Evolutionary conservation across 1,139 yeast species (phyloP), one percentile per base, ranked within the genome.

Genomic region (Candida freyschussii): DNA sequence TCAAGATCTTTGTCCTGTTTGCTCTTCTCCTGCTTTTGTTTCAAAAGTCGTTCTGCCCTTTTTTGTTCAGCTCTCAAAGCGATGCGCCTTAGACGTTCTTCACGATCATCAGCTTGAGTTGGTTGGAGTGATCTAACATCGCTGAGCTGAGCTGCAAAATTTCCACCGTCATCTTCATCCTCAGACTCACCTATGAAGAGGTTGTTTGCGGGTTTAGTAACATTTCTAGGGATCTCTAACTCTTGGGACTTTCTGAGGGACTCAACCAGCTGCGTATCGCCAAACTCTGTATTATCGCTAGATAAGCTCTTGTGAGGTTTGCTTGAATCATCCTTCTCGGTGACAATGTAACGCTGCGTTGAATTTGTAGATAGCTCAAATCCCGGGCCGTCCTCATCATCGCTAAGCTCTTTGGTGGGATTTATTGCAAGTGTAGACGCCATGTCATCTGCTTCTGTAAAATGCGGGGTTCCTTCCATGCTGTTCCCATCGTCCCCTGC

Each of bases 1-100:
- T 27, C 5, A 17, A 47, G 34, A 6, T 45, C 32, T 24, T 44
- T 41, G 5, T 33, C 32, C 4, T 40, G 41, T 26, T 45, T 44
- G 17, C 32, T 33, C 21, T 36, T 33, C 12, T 41, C 42, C 16
- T 44, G 34, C 15, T 46, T 47, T 15, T 41, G 39, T 19, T 39
- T 43, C 20, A 44, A 15, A 3, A 48, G 29, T 22, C 55, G 39
- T 29, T 41, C 43, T 6, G 35, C 29, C 25, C 40, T 41, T 36
- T 46, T 50, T 37, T 50, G 40, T 5, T 32, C 44, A 9, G 48
- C 55, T 10, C 43, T 25, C 11, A 34, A 45, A 16, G 39, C 38
- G 13, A 49, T 40, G 32, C 41, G 44, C 17, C 25, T 30, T 1
- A 21, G 36, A n/a, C 47, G 39, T 7, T 37, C 43, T 13, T 27